These are phyloP conservation scores for Suhomyces canberraensis DNA, from an alignment of 805 yeast species.

Conservation along the genomic window DNA sequence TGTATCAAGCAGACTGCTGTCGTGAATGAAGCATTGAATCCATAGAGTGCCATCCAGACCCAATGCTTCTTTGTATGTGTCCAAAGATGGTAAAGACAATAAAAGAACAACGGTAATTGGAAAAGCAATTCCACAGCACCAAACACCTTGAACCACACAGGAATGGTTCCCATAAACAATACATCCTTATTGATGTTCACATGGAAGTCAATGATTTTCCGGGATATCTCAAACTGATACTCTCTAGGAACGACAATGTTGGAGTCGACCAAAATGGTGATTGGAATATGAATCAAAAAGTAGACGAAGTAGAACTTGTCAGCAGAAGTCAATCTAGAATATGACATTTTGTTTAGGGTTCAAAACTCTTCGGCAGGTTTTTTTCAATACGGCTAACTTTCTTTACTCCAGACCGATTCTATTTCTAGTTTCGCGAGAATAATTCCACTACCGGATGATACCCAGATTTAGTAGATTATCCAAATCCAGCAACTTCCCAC, in stretches of 20 bases:
- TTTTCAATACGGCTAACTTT: too few relatives aligned
- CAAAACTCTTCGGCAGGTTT: too few relatives aligned
- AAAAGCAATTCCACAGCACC: conserved; percentile 68
- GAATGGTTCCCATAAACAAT: conserved; percentile 49
- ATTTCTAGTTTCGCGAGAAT: too few relatives aligned
- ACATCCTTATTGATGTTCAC: conserved; percentile 67
- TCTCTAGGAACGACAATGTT: conserved; percentile 60
- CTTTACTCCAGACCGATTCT: too few relatives aligned
- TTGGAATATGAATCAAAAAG: conserved; percentile 66
- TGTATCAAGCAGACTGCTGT: conserved; percentile 70
- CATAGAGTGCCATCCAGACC: conserved; percentile 57
- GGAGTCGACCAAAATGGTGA: conserved; percentile 74
- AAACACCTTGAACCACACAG: conserved; percentile 71
- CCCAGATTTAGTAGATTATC: too few relatives aligned
- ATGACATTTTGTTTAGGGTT: too few relatives aligned
- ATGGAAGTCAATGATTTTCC: conserved; percentile 54
- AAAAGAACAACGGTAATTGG: conserved; percentile 74
- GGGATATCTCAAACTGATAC: conserved; percentile 48
- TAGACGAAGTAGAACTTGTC: conserved; percentile 50
- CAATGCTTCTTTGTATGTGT: conserved; percentile 7
- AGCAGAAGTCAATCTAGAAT: background rate
- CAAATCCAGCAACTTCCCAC: too few relatives aligned
- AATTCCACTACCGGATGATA: too few relatives aligned
- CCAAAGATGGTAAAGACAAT: conserved; percentile 22
- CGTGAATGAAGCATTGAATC: conserved; percentile 78